Evolutionary conservation across 805 yeast species (phyloP), one percentile per base, ranked within the genome.

Genomic region (Ogataea sp.): DNA sequence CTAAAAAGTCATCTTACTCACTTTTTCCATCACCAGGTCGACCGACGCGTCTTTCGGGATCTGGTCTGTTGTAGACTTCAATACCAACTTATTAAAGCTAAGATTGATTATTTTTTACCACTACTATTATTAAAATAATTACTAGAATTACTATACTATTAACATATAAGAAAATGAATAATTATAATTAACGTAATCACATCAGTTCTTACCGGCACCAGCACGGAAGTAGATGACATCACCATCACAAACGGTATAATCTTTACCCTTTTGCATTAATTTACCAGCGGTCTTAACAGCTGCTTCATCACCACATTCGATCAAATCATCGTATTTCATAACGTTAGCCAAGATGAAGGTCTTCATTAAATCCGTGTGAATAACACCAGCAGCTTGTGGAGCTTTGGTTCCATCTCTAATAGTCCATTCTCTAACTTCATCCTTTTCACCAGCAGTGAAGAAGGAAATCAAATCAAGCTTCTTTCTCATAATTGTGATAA

Each of bases 361-460:
- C 51, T 80, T 75, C 62, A 82, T 80, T 40, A 87, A 63, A 57
- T 87, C 96, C 7, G 86, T 82, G 57, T 88, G 96, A 43, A 88
- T 88, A 26, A 82, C 80, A 18, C 89, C 94, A 1, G 96, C 96
- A 2, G 95, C 96, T 45, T 84, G 84, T 29, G 90, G 89, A 2
- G 95, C 95, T 28, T 76, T 73, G 15, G 83, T 73, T 24, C 87
- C 85, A 38, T 69, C 68, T 55, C 89, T 71, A 39, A 88, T 70
- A 15, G 88, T 83, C 97, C 97, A 88, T 58, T 88, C 95, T 53
- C 90, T 68, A 9, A 83, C 89, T 61, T 88, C 96, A 28, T 54
- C 56, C 38, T 71, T 68, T 20, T 80, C 79, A 23, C 96, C 96
- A 55, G 94, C 84, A 0, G 97, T 88, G 64, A 82, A 88, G 59